Evolutionary conservation across 371 early-diverging fungal genomes (phyloP), one percentile per base, ranked within the genome.

Genomic region (Rhizopus stolonifer): DNA sequence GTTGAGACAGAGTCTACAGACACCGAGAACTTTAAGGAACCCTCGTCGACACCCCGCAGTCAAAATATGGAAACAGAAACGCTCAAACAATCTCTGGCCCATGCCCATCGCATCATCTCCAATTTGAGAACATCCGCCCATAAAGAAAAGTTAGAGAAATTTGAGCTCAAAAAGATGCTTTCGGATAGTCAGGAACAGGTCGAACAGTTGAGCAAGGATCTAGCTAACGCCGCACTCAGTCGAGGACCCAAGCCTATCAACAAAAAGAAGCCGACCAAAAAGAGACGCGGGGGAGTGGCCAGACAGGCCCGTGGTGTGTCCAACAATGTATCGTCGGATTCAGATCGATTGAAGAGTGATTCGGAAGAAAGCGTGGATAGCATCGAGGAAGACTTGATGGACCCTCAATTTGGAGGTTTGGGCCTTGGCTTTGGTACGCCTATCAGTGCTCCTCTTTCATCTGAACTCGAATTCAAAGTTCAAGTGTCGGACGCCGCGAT

Each of bases 151-250:
- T 58, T 65, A 10, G 85, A 84, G 45, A 82, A 82, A 47, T 79
- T 80, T 46, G 85, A 84, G 53, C 44, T 83, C 14, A 78, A 75
- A 52, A 85, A 85, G 58, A 69, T 83, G 66, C 59, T 85, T 9
- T 80, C 82, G 0, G 83, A 85, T 31, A 79, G 81, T 26, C 82
- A 85, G 54, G 85, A 85, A 45, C 79, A 69, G 6, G 82, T 85
- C 52, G 83, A 83, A 43, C 72, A 70, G n/a, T 38, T 83, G 55
- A 73, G 78, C 10, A 69, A 79, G 39, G 83, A 85, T 36, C n/a
- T 36, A 5, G 24, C 36, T 44, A 22, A 23, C 15, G 4, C n/a
- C 6, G 3, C 32, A 25, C 38, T 18, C 10, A 13, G 14, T 3
- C 25, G 48, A 23, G 29, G 19, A 21, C 19, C 39, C 15, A 65